Conservation (phyloP, 208 protist genomes). For the Strigomonas culicis region DNA sequence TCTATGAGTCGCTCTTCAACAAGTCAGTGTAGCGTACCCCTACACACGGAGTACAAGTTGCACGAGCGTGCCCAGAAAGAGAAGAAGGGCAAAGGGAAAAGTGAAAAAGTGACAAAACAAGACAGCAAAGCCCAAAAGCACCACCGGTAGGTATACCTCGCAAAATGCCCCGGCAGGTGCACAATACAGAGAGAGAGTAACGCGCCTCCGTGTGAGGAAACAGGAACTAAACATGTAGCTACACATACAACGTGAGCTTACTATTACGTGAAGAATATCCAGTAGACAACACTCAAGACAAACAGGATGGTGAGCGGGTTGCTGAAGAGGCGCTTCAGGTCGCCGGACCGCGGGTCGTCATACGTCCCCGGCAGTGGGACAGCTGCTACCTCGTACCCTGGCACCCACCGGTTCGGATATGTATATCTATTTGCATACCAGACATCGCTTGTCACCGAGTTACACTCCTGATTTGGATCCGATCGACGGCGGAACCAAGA, state of each 20-base stretch:
- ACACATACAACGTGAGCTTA: neutral
- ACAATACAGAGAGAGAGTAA: neutral
- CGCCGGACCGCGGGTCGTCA: neutral
- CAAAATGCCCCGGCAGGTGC: neutral
- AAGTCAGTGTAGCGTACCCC: too few species aligned
- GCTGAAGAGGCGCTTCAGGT: neutral
- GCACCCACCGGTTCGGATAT: slow-evolving; percentile 82
- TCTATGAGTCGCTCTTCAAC: too few species aligned
- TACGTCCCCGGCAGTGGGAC: slow-evolving; percentile 18
- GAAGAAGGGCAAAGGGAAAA: neutral
- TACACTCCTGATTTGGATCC: neutral
- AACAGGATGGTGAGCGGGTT: neutral
- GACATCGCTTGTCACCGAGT: slow-evolving; percentile 47
- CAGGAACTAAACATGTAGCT: neutral
- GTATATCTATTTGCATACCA: slow-evolving; percentile 76
- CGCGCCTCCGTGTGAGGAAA: neutral
- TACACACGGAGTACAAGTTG: too few species aligned
- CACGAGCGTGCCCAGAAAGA: neutral
- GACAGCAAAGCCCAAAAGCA: neutral
- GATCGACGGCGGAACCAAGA: neutral
- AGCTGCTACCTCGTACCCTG: slow-evolving; percentile 23
- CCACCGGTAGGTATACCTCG: neutral
- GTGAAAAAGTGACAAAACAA: neutral
- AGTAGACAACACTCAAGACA: neutral
- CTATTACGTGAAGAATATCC: neutral